Percentiles rank a stretch among this genome's conserved stretches.
Evolutionary conservation across 2,329 filamentous ascomycete species (phyloP).

Genomic region (Xylaria sp.): DNA sequence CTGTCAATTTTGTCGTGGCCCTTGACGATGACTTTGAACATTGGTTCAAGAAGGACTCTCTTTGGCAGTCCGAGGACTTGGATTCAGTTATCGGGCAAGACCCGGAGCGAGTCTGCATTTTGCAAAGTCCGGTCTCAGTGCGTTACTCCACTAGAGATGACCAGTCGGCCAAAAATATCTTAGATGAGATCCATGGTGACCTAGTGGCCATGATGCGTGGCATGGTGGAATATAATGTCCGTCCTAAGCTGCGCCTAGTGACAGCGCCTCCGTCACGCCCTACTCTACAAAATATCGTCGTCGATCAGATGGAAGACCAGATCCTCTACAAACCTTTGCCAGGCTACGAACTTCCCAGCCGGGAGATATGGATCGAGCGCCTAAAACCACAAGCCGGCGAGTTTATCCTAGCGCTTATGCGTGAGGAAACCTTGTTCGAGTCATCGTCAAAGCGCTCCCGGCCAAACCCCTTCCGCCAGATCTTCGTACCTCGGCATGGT

Average conservation of each 20-base stretch:
- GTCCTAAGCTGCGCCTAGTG: slow-evolving; percentile 78
- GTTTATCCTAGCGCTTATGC: slow-evolving; percentile 20
- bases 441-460: slow-evolving; percentile 23
- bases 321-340: slow-evolving; percentile 17
- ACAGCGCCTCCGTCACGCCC: slow-evolving; percentile 59
- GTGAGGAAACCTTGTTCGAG: slow-evolving; percentile 30
- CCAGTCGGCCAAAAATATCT: slow-evolving; percentile 93
- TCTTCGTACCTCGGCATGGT: slow-evolving; percentile 24
- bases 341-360: slow-evolving; percentile 18
- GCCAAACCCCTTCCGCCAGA: slow-evolving; percentile 24
- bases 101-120: slow-evolving; percentile 92
- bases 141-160: slow-evolving; percentile 90
- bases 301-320: slow-evolving; percentile 20
- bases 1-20: slow-evolving; percentile 91
- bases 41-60: slow-evolving; percentile 99
- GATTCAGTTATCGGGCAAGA: slow-evolving; percentile 96
- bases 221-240: slow-evolving; percentile 78
- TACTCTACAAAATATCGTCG: slow-evolving; percentile 1
- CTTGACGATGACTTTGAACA: slow-evolving; percentile 98
- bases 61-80: slow-evolving; percentile 98
- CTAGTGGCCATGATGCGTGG: slow-evolving; percentile 81
- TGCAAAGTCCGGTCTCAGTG: slow-evolving; percentile 92
- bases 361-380: slow-evolving; percentile 23
- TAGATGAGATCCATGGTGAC: slow-evolving; percentile 87
- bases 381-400: slow-evolving; percentile 7